Evolutionary conservation across 208 protist species (phyloP).

Genomic region (Phytomonas serpens): DNA sequence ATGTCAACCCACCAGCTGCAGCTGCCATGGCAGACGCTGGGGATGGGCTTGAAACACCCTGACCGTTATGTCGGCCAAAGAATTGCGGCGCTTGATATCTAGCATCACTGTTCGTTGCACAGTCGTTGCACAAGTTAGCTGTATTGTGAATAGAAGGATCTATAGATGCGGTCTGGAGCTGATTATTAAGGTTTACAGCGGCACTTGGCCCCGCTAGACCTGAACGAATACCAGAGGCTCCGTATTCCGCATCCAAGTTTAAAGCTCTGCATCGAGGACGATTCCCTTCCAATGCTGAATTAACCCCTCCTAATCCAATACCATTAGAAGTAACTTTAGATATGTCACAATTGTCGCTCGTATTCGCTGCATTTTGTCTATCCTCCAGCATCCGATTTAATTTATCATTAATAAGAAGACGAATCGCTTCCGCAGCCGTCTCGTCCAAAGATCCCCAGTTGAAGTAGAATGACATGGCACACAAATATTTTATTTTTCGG

Average conservation of each 20-base stretch:
- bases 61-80: not conserved
- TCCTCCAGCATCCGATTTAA: conserved; percentile 20
- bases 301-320: not conserved
- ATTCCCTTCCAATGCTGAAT: not conserved
- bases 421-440: conserved; percentile 54
- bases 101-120: not conserved
- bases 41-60: not conserved
- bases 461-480: conserved; percentile 37
- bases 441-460: conserved; percentile 71
- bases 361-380: not conserved
- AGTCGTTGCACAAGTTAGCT: not conserved
- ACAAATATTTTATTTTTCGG: conserved; percentile 5
- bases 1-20: not conserved
- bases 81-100: not conserved
- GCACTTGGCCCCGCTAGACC: not conserved
- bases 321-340: not conserved
- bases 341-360: not conserved
- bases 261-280: not conserved
- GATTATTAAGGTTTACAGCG: not conserved
- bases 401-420: conserved; percentile 47
- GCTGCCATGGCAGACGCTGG: not conserved
- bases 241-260: not conserved
- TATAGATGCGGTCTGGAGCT: not conserved
- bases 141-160: not conserved
- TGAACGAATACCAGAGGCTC: not conserved